Conservation (phyloP, 805 yeast genomes). For the Ogataea degrootiae region DNA sequence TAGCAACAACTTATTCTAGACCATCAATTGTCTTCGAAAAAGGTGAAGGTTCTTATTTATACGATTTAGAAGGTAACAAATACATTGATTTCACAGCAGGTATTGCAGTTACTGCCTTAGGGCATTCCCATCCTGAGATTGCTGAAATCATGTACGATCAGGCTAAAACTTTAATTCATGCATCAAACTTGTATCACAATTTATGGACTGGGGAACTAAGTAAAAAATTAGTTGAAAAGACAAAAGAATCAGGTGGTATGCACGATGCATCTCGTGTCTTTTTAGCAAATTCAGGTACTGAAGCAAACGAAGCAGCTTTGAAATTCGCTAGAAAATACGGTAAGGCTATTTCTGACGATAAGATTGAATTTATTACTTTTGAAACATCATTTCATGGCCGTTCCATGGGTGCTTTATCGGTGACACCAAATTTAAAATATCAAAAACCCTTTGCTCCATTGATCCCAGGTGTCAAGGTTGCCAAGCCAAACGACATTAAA, state of each 20-base stretch:
- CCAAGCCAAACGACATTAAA: conserved; percentile 54
- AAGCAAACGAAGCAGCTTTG: conserved; percentile 56
- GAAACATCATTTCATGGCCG: conserved; percentile 92
- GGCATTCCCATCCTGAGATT: conserved; percentile 76
- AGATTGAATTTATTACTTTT: conserved; percentile 81
- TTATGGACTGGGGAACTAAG: conserved; percentile 79
- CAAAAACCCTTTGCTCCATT: conserved; percentile 88
- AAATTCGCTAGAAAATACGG: conserved; percentile 78
- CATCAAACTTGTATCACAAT: conserved; percentile 83
- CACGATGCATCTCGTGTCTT: conserved; percentile 69
- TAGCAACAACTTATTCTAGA: conserved; percentile 76
- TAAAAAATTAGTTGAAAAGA: conserved; percentile 61
- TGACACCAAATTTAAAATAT: conserved; percentile 89
- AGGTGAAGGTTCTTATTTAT: conserved; percentile 77
- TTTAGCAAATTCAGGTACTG: conserved; percentile 56
- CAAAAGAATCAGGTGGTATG: conserved; percentile 76
- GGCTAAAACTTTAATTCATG: conserved; percentile 67
- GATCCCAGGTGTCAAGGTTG: conserved; percentile 81
- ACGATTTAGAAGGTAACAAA: conserved; percentile 72
- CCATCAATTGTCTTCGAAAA: conserved; percentile 72
- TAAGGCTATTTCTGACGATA: conserved; percentile 44
- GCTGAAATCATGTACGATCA: conserved; percentile 71
- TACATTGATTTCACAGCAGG: conserved; percentile 94
- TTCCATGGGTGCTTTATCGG: conserved; percentile 87
- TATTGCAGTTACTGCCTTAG: conserved; percentile 93